Evolutionary conservation across 371 early-diverging fungal species (phyloP), one percentile per base, ranked within the genome.

Genomic region (Gilbertella persicaria): DNA sequence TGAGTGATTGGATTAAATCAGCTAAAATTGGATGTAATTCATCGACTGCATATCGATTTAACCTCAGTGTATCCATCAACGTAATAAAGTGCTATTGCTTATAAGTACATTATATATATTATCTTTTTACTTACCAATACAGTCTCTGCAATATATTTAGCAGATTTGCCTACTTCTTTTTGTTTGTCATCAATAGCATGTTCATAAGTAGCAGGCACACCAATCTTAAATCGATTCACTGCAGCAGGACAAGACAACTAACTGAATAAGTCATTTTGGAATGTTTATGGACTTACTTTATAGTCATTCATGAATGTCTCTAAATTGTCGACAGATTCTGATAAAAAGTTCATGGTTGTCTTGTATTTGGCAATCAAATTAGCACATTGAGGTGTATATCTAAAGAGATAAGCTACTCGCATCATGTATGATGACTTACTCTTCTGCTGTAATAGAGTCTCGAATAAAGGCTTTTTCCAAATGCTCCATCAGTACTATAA

Each of bases 311-410:
- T 87, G 58, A 96, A 97, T 35, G 75, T 74, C 40, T 91, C 82
- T 1, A 95, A 67, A 62, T 89, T 82, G 13, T 79, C 75, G 0
- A 93, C 80, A 5, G 77, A 69, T 43, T 88, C 82, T 13, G 78
- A 76, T 13, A 92, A 64, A 58, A 96, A 80, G 49, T 89, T 93
- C 45, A 91, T 66, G 0, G 93, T 92, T 12, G 97, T 91, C 64
- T 92, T 95, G 74, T 89, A 96, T 58, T 97, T 96, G 4, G 92
- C 84, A 51, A 97, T 92, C 21, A 97, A 80, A 60, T 94, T 91
- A 23, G 82, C 73, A 70, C 98, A 96, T 28, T 89, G 89, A 8
- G 90, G 84, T 26, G 95, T 93, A 67, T 97, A 94, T 67, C 93
- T 93, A 55, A 24, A 16, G 5, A 39, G 4, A 13, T 35, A n/a